phyloP scores from a whole-genome alignment of 257 asterid species.

The Nicotiana undulata region DNA sequence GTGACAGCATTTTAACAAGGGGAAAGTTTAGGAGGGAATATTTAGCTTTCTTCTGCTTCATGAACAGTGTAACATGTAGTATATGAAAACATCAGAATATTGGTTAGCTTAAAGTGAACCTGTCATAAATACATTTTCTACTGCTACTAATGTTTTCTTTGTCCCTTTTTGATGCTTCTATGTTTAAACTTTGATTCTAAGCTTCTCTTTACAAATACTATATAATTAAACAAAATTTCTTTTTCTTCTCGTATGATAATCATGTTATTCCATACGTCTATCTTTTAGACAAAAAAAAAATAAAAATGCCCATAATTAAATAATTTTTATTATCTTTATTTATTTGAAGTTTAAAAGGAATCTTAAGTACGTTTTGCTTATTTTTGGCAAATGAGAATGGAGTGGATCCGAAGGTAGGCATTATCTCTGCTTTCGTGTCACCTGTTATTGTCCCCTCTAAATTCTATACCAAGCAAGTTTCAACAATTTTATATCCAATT shows the following conservation, averaged over 20 bases:
- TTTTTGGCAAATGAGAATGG: constrained; percentile 21
- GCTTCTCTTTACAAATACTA: constrained; percentile 4
- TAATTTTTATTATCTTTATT: too few species aligned
- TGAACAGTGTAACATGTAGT: constrained; percentile 21
- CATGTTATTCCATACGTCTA: neutral
- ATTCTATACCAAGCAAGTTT: neutral
- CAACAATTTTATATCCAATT: neutral
- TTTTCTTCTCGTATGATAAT: neutral
- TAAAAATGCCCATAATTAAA: too few species aligned
- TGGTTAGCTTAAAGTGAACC: constrained; percentile 7
- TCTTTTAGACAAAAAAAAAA: too few species aligned
- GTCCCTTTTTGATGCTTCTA: neutral
- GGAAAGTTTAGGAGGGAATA: constrained; percentile 32
- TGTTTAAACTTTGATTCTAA: constrained; percentile 19
- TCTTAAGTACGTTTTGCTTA: constrained; percentile 7
- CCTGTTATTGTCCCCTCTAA: neutral
- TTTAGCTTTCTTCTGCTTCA: constrained; percentile 67
- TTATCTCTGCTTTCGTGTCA: constrained; percentile 10
- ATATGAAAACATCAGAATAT: neutral
- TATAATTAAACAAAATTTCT: neutral
- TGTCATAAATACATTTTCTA: neutral
- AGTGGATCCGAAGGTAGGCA: constrained; percentile 29
- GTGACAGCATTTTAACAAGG: constrained; percentile 30
- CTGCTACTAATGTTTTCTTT: neutral
- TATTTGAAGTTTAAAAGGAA: neutral